Percentiles rank a stretch among this genome's conserved stretches.
These are phyloP conservation scores for Trypanosoma avium DNA, from an alignment of 208 protist species.

Conservation along the genomic window DNA sequence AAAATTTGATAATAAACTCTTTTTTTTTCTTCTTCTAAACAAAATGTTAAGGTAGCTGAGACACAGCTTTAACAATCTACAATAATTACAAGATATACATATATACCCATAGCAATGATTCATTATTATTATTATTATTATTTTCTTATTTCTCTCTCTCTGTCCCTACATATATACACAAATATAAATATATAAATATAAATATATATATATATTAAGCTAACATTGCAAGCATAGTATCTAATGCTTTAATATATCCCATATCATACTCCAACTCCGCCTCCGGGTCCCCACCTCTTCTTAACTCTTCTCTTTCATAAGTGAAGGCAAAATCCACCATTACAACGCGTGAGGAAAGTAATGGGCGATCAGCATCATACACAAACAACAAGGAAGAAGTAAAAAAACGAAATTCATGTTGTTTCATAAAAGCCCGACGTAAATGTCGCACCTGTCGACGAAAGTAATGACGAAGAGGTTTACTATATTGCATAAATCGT, in stretches of 20 bases:
- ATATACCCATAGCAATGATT: constrained; percentile 1
- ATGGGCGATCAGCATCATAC: constrained; percentile 69
- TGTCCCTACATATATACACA: no score
- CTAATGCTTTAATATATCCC: constrained; percentile 77
- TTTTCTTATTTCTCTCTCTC: constrained; percentile 9
- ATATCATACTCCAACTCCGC: constrained; percentile 59
- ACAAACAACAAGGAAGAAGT: constrained; percentile 89
- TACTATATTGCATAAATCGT: constrained; percentile 38
- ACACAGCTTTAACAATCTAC: not conserved
- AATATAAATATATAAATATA: no score
- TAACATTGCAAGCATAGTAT: constrained; percentile 69
- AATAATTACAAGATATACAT: constrained; percentile 1
- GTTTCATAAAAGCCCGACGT: constrained; percentile 51
- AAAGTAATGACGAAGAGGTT: constrained; percentile 37
- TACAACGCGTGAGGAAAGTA: constrained; percentile 66
- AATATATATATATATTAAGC: constrained; percentile 3
- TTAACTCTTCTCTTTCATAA: constrained; percentile 72
- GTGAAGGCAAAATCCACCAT: constrained; percentile 92
- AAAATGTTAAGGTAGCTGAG: not conserved
- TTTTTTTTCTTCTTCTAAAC: not conserved
- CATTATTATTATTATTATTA: constrained; percentile 15
- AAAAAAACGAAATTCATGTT: constrained; percentile 78
- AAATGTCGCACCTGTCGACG: constrained; percentile 50
- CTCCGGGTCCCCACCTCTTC: constrained; percentile 54
- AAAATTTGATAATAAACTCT: not conserved